A percentile compares a stretch with the other conserved stretches of the same genome.
These are phyloP conservation scores for Periconia macrospinosa DNA, from an alignment of 2,329 filamentous ascomycete genomes.

Conservation along the genomic window DNA sequence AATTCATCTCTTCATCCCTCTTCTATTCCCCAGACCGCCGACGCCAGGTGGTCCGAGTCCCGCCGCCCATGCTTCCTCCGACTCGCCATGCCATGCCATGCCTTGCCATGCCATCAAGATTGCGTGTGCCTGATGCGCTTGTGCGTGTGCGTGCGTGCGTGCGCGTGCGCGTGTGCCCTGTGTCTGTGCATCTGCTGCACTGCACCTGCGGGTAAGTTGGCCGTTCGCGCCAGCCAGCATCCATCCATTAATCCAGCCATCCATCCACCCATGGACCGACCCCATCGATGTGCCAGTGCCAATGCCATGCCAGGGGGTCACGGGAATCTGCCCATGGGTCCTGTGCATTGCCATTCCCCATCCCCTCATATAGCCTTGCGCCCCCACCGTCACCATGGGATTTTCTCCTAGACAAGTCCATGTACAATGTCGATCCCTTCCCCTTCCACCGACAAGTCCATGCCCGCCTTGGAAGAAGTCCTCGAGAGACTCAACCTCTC, in stretches of 20 bases:
- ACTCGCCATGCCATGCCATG: not conserved
- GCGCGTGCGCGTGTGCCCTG: too few species aligned
- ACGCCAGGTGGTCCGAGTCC: too few species aligned
- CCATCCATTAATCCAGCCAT: too few species aligned
- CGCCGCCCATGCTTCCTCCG: not conserved
- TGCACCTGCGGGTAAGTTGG: too few species aligned
- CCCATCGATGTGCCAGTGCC: too few species aligned
- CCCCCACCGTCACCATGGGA: constrained; percentile 2
- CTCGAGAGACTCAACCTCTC: constrained; percentile 35
- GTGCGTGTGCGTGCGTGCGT: too few species aligned
- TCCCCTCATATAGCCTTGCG: not conserved
- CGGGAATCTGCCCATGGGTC: not conserved
- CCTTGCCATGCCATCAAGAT: too few species aligned
- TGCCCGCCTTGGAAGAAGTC: constrained; percentile 29
- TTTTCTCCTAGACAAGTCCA: not conserved
- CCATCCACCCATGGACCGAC: too few species aligned
- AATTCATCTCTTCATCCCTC: too few species aligned
- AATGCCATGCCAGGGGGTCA: not conserved
- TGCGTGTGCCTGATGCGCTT: too few species aligned
- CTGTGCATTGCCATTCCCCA: not conserved
- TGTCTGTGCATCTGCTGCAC: too few species aligned
- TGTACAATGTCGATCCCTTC: constrained; percentile 26
- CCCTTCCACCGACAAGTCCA: constrained; percentile 15
- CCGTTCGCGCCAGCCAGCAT: too few species aligned
- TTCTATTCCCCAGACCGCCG: not conserved